Evolutionary conservation across 2,329 filamentous ascomycete species (phyloP).

Genomic region (Exutisphaerella laricina): DNA sequence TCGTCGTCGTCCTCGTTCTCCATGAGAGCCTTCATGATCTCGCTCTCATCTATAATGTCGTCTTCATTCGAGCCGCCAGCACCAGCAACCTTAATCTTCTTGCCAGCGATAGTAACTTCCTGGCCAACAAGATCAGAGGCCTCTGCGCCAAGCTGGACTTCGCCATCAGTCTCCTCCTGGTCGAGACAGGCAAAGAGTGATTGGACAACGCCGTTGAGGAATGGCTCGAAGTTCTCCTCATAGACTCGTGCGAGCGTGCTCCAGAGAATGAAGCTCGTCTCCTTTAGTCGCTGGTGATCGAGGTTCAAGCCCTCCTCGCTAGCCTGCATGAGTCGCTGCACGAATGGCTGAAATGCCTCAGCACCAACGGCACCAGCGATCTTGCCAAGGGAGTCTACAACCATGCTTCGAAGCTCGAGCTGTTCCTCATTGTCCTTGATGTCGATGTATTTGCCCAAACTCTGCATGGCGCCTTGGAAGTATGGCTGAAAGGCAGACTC

Average conservation of each 20-base stretch:
- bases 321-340: constrained; percentile 81
- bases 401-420: constrained; percentile 79
- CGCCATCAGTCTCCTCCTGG: constrained; percentile 78
- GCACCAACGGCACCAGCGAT: constrained; percentile 85
- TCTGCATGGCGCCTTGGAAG: constrained; percentile 84
- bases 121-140: constrained; percentile 68
- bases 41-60: constrained; percentile 56
- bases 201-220: constrained; percentile 70
- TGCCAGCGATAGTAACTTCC: constrained; percentile 72
- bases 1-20: constrained; percentile 53
- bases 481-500: constrained; percentile 82
- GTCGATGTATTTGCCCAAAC: constrained; percentile 74
- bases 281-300: constrained; percentile 82
- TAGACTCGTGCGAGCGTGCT: constrained; percentile 92
- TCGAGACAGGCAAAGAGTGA: constrained; percentile 80
- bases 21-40: constrained; percentile 47
- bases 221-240: constrained; percentile 72
- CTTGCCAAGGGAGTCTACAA: constrained; percentile 88
- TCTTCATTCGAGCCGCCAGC: constrained; percentile 44
- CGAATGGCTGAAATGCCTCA: constrained; percentile 82
- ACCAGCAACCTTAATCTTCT: constrained; percentile 75
- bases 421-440: constrained; percentile 89
- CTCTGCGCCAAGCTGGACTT: constrained; percentile 68
- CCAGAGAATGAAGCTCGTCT: constrained; percentile 98
- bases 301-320: constrained; percentile 87